A percentile compares a stretch with the other conserved stretches of the same genome.
Conservation (phyloP, 2,329 filamentous ascomycete species). For the Sporothrix sp. region DNA sequence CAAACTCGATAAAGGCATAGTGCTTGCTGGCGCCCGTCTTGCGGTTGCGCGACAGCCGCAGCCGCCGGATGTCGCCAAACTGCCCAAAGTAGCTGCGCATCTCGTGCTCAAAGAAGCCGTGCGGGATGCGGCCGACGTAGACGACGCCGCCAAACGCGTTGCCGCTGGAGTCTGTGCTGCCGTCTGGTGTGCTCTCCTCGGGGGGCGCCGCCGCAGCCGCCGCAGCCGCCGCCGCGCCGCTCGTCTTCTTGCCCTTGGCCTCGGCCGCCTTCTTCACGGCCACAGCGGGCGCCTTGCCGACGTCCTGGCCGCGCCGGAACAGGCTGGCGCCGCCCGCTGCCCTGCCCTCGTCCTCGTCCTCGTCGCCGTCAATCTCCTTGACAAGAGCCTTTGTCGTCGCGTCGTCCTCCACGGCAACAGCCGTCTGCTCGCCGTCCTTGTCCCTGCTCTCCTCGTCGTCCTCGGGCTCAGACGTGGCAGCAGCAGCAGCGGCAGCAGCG, state of each 20-base stretch:
- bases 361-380: conserved; percentile 12
- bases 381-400: conserved; percentile 14
- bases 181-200: background rate
- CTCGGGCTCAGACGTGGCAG: background rate
- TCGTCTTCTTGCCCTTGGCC: background rate
- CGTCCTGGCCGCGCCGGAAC: conserved; percentile 18
- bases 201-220: background rate
- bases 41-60: conserved; percentile 84
- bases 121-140: conserved; percentile 63
- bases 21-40: conserved; percentile 87
- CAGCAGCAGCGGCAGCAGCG: background rate
- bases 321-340: conserved; percentile 14
- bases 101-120: conserved; percentile 91
- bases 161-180: conserved; percentile 28
- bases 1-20: conserved; percentile 90
- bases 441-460: conserved; percentile 7
- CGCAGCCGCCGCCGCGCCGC: background rate
- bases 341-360: conserved; percentile 5
- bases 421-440: background rate
- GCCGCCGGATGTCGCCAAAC: conserved; percentile 69
- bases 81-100: conserved; percentile 91
- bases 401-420: conserved; percentile 11
- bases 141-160: conserved; percentile 55
- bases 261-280: conserved; percentile 5
- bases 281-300: conserved; percentile 16